Percentiles rank a stretch among this genome's conserved stretches.
These are phyloP conservation scores for Yamadazyma ubonensis DNA, from an alignment of 805 yeast genomes.

Conservation along the genomic window DNA sequence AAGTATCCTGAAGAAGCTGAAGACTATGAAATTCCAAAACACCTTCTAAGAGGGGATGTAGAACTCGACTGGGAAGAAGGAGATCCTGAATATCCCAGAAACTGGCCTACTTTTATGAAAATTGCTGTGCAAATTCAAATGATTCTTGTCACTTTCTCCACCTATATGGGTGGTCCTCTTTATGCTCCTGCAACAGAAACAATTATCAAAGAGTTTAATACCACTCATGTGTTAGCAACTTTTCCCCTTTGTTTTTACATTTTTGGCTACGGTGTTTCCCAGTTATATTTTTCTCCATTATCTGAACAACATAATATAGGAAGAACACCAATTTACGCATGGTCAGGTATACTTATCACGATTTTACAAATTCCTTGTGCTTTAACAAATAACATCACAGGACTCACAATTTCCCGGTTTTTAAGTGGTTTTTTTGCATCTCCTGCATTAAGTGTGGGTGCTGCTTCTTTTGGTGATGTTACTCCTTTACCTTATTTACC, in stretches of 20 bases:
- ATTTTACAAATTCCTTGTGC: constrained; percentile 60
- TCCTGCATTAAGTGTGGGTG: constrained; percentile 57
- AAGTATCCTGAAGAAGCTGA: constrained; percentile 27
- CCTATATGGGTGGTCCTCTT: constrained; percentile 57
- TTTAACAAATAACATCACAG: constrained; percentile 48
- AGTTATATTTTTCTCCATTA: constrained; percentile 57
- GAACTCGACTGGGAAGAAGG: constrained; percentile 34
- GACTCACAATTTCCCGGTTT: constrained; percentile 52
- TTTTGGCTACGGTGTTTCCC: constrained; percentile 62
- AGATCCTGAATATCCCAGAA: constrained; percentile 56
- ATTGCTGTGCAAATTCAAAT: constrained; percentile 30
- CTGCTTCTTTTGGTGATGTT: constrained; percentile 54
- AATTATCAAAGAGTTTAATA: constrained; percentile 46
- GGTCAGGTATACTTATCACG: constrained; percentile 46
- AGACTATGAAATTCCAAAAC: constrained; percentile 31
- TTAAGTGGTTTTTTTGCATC: constrained; percentile 57
- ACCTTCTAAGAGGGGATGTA: constrained; percentile 17
- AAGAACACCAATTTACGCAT: constrained; percentile 49
- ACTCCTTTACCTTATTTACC: constrained; percentile 43
- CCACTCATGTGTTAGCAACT: constrained; percentile 44
- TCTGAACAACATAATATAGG: constrained; percentile 57
- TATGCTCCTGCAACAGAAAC: constrained; percentile 50
- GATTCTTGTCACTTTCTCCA: constrained; percentile 6
- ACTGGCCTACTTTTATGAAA: constrained; percentile 43
- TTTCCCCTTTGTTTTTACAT: constrained; percentile 56